Base-by-base conservation (phyloP, 768 basidiomycete genomes). In the Leucosporidium creatinivorum region DNA sequence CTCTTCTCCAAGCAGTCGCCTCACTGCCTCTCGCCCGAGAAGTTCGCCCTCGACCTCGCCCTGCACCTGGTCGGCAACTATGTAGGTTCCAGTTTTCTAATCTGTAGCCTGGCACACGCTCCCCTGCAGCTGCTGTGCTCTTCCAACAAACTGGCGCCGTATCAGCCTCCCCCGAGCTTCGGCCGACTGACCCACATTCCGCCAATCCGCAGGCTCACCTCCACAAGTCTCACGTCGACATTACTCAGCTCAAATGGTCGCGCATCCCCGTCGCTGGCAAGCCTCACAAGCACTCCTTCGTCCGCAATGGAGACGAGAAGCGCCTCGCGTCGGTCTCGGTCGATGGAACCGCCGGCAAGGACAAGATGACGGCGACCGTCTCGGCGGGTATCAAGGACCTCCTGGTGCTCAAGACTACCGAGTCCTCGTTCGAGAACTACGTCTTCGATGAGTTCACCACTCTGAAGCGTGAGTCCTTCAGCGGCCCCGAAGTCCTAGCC, bases 301-400 rank as follows among this genome's bases (percentile, higher is more conserved):
- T 83, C 65, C 82, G 93, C 28, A 91, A 97, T 73, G 94, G 93
- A 2, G 90, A 93, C 4, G 93, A 98, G 76, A 94, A 89, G 81
- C 82, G 85, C 6, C 76, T 87, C 39, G 82, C 86, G 23, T 58
- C 60, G 12, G 66, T 69, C 17, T 67, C 70, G 17, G 75, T 77
- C n/a, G 88, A 91, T 73, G 87, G 81, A 19, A 82, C 83, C 0
- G 79, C 77, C 8, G 86, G 87, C 12, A 86, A 86, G 73, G 83
- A 86, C 73, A 81, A 83, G 61, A 76, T 89, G 50, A 78, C 80
- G 9, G 91, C 84, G 8, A 84, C 77, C 17, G 84, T 92, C 17
- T 82, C 83, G 0, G 28, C 56, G 3, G 74, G 74, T 0, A 44
- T 74, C 26, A 62, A 61, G 58, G 72, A 70, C 51, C 61, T 75